These are phyloP conservation scores for Trichoderma citrinoviride DNA, from an alignment of 2,329 filamentous ascomycete species.

Conservation along the genomic window DNA sequence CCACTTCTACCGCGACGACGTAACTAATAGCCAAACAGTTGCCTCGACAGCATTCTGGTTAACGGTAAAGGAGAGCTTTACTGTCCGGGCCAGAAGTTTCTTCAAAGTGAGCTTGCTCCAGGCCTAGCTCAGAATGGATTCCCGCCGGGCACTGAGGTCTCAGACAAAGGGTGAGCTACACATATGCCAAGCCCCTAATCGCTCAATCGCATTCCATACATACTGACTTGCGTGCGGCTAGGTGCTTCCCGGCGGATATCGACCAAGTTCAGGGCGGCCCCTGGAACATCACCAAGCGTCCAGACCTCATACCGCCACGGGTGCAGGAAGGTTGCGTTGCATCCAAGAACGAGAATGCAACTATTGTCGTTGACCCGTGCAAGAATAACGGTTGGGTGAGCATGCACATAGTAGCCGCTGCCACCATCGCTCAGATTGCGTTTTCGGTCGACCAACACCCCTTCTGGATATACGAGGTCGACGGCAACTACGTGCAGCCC, in stretches of 20 bases:
- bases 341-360: conserved; percentile 44
- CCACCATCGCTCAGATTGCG: conserved; percentile 44
- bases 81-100: conserved; percentile 46
- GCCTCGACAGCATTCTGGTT: conserved; percentile 60
- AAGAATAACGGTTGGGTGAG: conserved; percentile 45
- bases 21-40: conserved; percentile 36
- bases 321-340: conserved; percentile 42
- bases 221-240: background rate
- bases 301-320: conserved; percentile 40
- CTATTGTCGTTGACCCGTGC: conserved; percentile 29
- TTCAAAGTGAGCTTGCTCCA: conserved; percentile 39
- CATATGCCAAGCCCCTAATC: background rate
- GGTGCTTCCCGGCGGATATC: background rate
- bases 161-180: conserved; percentile 41
- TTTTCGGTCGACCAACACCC: conserved; percentile 52
- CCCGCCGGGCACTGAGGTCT: conserved; percentile 35
- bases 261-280: conserved; percentile 15
- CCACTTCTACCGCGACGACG: no score
- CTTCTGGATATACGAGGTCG: conserved; percentile 54
- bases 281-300: conserved; percentile 37
- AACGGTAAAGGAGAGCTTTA: conserved; percentile 59
- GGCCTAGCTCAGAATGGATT: conserved; percentile 30
- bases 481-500: conserved; percentile 54
- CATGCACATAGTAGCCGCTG: conserved; percentile 53
- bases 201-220: background rate